Evolutionary conservation across 1,284 basidiomycete species (phyloP).

Genomic region (Trichosporon asahii): DNA sequence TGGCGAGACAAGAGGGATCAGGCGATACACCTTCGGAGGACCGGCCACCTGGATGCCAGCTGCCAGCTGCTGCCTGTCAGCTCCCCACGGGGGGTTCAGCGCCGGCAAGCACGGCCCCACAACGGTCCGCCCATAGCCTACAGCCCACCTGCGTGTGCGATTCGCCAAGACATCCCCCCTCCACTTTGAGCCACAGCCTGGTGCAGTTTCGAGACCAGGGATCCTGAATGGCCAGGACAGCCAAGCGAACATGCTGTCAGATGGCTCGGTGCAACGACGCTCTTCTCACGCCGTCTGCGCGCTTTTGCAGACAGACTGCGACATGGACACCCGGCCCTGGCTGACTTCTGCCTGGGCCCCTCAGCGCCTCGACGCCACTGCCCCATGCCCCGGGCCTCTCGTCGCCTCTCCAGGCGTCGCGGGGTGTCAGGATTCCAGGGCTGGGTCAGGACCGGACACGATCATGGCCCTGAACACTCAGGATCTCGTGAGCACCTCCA

Average conservation of each 20-base stretch:
- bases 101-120: background rate
- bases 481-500: background rate
- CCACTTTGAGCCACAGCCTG: background rate
- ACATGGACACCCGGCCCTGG: too few species aligned
- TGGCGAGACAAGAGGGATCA: background rate
- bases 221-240: background rate
- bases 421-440: background rate
- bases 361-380: background rate
- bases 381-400: background rate
- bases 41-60: background rate
- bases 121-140: background rate
- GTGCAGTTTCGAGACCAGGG: background rate
- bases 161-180: background rate
- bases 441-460: background rate
- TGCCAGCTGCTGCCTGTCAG: background rate
- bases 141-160: background rate
- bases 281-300: background rate
- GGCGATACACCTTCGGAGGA: background rate
- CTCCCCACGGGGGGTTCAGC: background rate
- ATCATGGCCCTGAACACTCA: background rate
- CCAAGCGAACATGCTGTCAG: background rate
- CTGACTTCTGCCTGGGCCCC: background rate
- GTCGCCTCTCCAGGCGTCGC: background rate
- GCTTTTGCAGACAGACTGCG: background rate
- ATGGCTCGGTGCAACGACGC: background rate